Evolutionary conservation across 768 basidiomycete genomes (phyloP).

Genomic region (Hysterangium stoloniferum): DNA sequence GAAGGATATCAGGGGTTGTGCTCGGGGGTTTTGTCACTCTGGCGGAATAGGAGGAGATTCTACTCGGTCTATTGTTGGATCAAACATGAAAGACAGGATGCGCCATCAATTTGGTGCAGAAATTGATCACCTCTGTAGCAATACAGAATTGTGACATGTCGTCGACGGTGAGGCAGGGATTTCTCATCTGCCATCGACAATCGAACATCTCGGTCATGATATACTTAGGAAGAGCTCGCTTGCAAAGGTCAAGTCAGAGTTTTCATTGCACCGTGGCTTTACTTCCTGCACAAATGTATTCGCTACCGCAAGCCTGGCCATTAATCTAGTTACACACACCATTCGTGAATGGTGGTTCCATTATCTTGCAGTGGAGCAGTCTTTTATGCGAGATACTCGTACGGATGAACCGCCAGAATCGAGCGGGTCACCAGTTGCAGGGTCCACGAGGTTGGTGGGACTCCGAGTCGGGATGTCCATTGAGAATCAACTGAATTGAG

Average conservation of each 20-base stretch:
- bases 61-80: neutral
- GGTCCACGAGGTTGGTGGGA: slow-evolving; percentile 40
- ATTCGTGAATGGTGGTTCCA: slow-evolving; percentile 40
- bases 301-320: too few species aligned
- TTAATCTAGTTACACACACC: slow-evolving; percentile 45
- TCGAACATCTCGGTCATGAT: too few species aligned
- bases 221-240: neutral
- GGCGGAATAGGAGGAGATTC: slow-evolving; percentile 37
- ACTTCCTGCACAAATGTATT: too few species aligned
- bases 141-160: slow-evolving; percentile 51
- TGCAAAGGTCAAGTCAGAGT: neutral
- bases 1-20: slow-evolving; percentile 32
- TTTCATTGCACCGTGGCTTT: slow-evolving; percentile 15
- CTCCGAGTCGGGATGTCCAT: too few species aligned
- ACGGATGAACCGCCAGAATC: neutral
- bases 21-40: slow-evolving; percentile 30
- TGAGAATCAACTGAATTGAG: too few species aligned
- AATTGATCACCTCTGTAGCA: slow-evolving; percentile 32
- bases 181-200: too few species aligned
- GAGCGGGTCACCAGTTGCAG: slow-evolving; percentile 22
- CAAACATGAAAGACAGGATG: neutral
- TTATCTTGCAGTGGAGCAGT: slow-evolving; percentile 31
- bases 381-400: neutral
- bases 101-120: neutral
- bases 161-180: slow-evolving; percentile 31